Base-by-base conservation (phyloP, 495 filamentous ascomycete genomes). In the Immersiella caudata region DNA sequence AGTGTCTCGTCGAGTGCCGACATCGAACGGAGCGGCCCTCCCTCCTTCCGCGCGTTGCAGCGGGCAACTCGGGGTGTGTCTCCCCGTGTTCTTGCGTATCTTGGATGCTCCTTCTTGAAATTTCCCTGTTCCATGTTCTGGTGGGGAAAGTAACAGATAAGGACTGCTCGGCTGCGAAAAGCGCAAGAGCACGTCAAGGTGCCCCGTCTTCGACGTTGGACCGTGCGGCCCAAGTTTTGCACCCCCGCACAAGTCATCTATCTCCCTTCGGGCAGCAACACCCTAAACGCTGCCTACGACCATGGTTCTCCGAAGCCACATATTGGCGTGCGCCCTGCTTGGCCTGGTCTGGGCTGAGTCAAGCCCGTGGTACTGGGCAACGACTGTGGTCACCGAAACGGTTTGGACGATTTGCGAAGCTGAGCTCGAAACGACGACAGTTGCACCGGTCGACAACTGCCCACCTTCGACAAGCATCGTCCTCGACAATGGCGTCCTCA, bases 331-430 rank as follows among this genome's bases (percentile, higher is more conserved):
- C n/a, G 7, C 14, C 36, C 7, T 27, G 14, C 7, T 64, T 29
- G 50, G 26, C 24, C 3, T 27, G 5, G 64, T 22, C 16, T 50
- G 49, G 12, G 6, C 33, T 9, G 51, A 62, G n/a, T 50, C 18
- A 8, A 57, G 52, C n/a, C 40, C 67, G 36, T 67, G 57, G 60
- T 69, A 64, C 24, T 59, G 65, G 62, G 65, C 68, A 20, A 67
- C 65, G 8, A 69, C 60, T 7, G 60, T 70, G 27, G 49, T 73
- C 29, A 73, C 71, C 1, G 72, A 74, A 35, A 70, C 67, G 6
- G 55, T 70, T 16, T 71, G 62, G 58, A 67, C 70, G 0, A 51
- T 68, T 0, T 70, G 62, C 46, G 64, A 20, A 14, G 56, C 57
- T 8, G 56, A 65, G 21, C 14, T 27, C 26, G 36, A 57, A 21